A percentile compares a stretch with the other conserved stretches of the same genome.
Evolutionary conservation across 2,329 filamentous ascomycete species (phyloP).

Genomic region (Chrysosporium keratinophilum): DNA sequence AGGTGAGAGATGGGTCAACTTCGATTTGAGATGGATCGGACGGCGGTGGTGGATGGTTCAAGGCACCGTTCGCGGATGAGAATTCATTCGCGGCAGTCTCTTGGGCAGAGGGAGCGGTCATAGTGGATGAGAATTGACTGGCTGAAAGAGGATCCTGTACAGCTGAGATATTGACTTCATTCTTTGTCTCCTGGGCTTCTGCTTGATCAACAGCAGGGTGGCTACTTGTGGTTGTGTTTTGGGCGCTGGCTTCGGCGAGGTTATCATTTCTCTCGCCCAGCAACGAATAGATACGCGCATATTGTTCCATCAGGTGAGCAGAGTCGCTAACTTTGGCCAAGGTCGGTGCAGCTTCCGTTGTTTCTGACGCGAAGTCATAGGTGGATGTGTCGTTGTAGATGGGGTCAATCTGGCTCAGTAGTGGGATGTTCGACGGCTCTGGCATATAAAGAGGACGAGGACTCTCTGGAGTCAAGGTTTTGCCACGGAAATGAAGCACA

Average conservation of each 20-base stretch:
- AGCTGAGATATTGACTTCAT: slow-evolving; percentile 24
- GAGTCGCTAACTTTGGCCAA: slow-evolving; percentile 1
- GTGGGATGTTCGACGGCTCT: slow-evolving; percentile 57
- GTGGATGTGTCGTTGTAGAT: slow-evolving; percentile 57
- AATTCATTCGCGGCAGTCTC: not conserved
- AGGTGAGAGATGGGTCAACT: not conserved
- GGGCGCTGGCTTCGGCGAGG: slow-evolving; percentile 6
- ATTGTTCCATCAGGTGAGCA: slow-evolving; percentile 11
- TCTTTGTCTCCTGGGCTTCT: slow-evolving; percentile 20
- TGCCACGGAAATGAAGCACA: slow-evolving; percentile 51
- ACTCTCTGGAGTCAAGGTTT: slow-evolving; percentile 58
- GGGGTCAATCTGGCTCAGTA: slow-evolving; percentile 63
- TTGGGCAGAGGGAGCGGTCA: slow-evolving; percentile 16
- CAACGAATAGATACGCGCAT: slow-evolving; percentile 13
- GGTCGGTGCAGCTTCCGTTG: slow-evolving; percentile 15
- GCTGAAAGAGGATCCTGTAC: slow-evolving; percentile 17
- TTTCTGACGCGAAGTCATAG: slow-evolving; percentile 38
- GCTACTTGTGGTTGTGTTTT: slow-evolving; percentile 25
- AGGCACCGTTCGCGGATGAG: not conserved
- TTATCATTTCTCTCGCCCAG: slow-evolving; percentile 11
- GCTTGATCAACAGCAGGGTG: slow-evolving; percentile 22
- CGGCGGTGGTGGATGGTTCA: not conserved
- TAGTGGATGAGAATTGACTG: slow-evolving; percentile 17
- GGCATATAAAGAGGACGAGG: slow-evolving; percentile 59
- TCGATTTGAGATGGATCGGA: slow-evolving; percentile 1